A percentile compares a stretch with the other conserved stretches of the same genome.
phyloP scores from a whole-genome alignment of 2,329 filamentous ascomycete species.

The Trematosphaeria pertusa region DNA sequence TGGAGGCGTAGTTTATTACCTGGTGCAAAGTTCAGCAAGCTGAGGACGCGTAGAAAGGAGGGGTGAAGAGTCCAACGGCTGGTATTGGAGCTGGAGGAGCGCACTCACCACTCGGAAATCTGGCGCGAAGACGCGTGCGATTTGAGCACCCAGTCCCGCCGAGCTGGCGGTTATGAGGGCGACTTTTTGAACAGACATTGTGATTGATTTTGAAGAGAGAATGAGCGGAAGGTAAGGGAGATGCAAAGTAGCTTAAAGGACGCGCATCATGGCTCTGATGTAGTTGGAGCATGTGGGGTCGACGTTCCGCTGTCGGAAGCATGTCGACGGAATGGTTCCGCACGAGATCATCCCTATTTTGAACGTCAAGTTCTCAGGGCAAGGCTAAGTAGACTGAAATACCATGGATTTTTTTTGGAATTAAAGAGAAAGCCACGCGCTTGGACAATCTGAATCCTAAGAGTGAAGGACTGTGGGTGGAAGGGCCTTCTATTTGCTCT shows the following conservation, averaged over 20 bases:
- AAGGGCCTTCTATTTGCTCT: no score
- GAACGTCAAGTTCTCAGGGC: no score
- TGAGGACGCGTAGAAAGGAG: no score
- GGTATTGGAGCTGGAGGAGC: no score
- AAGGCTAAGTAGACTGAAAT: no score
- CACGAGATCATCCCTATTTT: not conserved
- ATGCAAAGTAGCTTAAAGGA: no score
- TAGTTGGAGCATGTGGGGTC: not conserved
- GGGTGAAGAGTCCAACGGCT: no score
- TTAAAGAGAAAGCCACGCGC: no score
- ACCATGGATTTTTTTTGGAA: no score
- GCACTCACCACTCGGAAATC: constrained; percentile 54
- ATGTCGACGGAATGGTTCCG: constrained; percentile 4
- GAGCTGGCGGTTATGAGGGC: constrained; percentile 58
- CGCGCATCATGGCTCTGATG: not conserved
- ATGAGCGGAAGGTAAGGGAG: not conserved
- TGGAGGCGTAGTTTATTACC: constrained; percentile 58
- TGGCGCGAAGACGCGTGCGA: constrained; percentile 54
- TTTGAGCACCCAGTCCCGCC: constrained; percentile 57
- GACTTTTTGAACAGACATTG: constrained; percentile 52
- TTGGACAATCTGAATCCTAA: no score
- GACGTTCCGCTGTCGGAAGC: constrained; percentile 1
- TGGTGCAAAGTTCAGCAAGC: constrained; percentile 22
- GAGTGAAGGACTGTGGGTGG: no score
- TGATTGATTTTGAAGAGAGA: not conserved